Evolutionary conservation across 305 asterid genomes (phyloP), one percentile per base, ranked within the genome.

Genomic region (Caryopteris hybrid): DNA sequence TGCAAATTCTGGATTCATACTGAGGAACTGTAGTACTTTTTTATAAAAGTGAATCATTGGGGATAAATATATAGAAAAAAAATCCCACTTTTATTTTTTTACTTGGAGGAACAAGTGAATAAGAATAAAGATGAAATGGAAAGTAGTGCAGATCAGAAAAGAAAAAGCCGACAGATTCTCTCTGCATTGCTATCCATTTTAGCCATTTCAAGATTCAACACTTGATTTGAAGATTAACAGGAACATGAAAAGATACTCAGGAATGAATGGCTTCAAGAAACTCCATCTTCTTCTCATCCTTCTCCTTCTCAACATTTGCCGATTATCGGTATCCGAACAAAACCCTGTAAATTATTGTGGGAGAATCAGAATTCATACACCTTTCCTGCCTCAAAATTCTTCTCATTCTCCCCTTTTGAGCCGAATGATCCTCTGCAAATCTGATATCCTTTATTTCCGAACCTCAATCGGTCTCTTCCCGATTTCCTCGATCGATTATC

Each of bases 381-480:
- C 84, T 29, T 72, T 80, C 62, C 16, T 48, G 5, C 47, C 27
- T 21, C 68, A 64, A 47, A 64, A 71, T 53, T 59, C 80, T 61
- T 68, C 72, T 18, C 0, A 34, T 0, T 41, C 80, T 12, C 67
- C 79, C n/a, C 66, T 70, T 16, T 43, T 80, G 43, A 78, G 58
- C 34, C 70, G 51, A 56, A 55, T 78, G 61, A 68, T 82, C 56
- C 76, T 77, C 68, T 86, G 93, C 81, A 82, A 81, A 77, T 83
- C 84, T 16, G 56, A 72, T 5, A 75, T 58, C 43, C 66, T 84
- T 7, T 84, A 84, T 52, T 76, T 74, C 22, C 76, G 86, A 48
- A 81, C 89, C 22, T 23, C 88, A 6, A 20, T 84, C 11, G 88
- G 88, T 1, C 84, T 82, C 22, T 77, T 84, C 79, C 66, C 43